Evolutionary conservation across 768 basidiomycete species (phyloP).

Genomic region (Suillus fuscotomentosus): DNA sequence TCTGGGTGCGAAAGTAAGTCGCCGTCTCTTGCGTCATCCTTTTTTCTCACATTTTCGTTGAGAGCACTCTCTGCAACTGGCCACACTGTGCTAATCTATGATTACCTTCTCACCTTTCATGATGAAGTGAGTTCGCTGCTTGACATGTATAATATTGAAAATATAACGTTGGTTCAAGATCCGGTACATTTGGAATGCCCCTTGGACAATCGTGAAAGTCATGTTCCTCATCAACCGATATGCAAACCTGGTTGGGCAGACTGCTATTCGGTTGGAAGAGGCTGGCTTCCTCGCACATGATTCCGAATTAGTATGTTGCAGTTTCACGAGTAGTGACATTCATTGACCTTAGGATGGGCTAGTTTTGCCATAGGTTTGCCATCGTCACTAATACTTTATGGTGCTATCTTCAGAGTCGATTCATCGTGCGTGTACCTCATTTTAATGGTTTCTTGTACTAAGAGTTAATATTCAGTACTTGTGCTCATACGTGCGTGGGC

Average conservation of each 20-base stretch:
- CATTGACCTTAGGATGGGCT: background rate
- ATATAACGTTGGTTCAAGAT: background rate
- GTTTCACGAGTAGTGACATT: background rate
- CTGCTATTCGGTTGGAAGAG: conserved; percentile 21
- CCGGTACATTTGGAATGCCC: conserved; percentile 12
- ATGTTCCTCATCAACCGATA: conserved; percentile 21
- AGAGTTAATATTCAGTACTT: conserved; percentile 14
- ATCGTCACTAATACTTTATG: background rate
- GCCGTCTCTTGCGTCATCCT: background rate
- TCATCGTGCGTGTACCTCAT: conserved; percentile 16
- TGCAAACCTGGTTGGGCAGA: conserved; percentile 17
- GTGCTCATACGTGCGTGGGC: conserved; percentile 25
- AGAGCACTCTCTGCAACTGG: conserved; percentile 18
- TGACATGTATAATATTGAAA: conserved; percentile 14
- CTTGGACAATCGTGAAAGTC: conserved; percentile 13
- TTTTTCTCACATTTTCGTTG: background rate
- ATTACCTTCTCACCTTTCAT: conserved; percentile 24
- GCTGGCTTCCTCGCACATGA: conserved; percentile 15
- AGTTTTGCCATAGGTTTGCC: conserved; percentile 18
- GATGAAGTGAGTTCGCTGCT: conserved; percentile 19
- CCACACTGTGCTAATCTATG: conserved; percentile 21
- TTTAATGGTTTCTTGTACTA: background rate
- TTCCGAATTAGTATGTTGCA: conserved; percentile 14
- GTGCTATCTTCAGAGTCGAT: conserved; percentile 19
- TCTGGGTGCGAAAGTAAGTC: conserved; percentile 2